Conservation (phyloP, 2,329 filamentous ascomycete species). For the Trichoderma aggressivum region DNA sequence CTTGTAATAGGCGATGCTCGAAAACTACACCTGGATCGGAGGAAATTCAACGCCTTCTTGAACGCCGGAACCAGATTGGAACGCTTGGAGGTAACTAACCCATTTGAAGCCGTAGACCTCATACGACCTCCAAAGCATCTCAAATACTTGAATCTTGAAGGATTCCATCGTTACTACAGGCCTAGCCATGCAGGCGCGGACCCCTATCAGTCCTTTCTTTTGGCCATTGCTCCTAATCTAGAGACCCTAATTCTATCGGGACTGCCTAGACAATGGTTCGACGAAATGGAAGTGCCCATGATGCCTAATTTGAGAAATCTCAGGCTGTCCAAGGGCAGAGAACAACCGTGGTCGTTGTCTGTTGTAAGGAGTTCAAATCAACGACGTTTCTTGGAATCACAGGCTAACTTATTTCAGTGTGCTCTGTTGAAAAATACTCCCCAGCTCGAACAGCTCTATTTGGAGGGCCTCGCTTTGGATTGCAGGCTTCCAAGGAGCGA, state of each 20-base stretch:
- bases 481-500: background rate
- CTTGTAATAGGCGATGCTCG: slow-evolving; percentile 12
- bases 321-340: background rate
- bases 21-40: slow-evolving; percentile 6
- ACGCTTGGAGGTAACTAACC: slow-evolving; percentile 18
- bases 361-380: slow-evolving; percentile 26
- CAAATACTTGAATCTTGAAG: slow-evolving; percentile 23
- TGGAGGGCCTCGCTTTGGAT: background rate
- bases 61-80: slow-evolving; percentile 21
- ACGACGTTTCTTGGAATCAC: slow-evolving; percentile 31
- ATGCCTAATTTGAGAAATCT: slow-evolving; percentile 32
- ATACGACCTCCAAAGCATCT: background rate
- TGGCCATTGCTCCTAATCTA: slow-evolving; percentile 24
- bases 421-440: background rate
- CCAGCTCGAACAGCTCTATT: background rate
- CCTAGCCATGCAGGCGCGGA: background rate
- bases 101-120: slow-evolving; percentile 22
- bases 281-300: slow-evolving; percentile 16
- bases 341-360: background rate
- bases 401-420: background rate
- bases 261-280: slow-evolving; percentile 23
- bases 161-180: slow-evolving; percentile 19
- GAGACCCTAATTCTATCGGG: slow-evolving; percentile 26
- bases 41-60: slow-evolving; percentile 19
- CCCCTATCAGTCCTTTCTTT: slow-evolving; percentile 19